Percentiles rank a stretch among this genome's conserved stretches.
These are phyloP conservation scores for Apiotrichum montevideense DNA, from an alignment of 1,284 basidiomycete genomes.

Conservation along the genomic window DNA sequence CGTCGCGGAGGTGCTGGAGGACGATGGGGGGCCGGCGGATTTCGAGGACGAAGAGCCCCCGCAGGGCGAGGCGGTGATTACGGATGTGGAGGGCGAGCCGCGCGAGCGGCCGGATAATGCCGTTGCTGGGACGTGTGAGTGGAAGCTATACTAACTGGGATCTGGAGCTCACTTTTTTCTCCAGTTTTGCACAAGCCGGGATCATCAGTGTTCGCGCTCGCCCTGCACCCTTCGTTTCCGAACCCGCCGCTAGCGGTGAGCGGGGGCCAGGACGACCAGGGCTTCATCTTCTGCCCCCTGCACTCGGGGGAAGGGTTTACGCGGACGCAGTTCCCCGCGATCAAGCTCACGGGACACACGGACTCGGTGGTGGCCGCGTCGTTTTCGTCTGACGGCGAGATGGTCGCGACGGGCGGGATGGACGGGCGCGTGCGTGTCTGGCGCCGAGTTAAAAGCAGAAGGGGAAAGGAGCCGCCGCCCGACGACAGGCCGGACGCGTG, in stretches of 20 bases:
- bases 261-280: constrained; percentile 92
- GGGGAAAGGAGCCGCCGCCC: constrained; percentile 2
- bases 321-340: constrained; percentile 68
- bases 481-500: constrained; percentile 45
- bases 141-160: no score
- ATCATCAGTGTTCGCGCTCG: constrained; percentile 73
- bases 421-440: constrained; percentile 91
- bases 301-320: constrained; percentile 17
- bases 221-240: constrained; percentile 66
- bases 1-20: constrained; percentile 47
- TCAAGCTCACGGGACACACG: constrained; percentile 79
- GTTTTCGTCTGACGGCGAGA: constrained; percentile 82
- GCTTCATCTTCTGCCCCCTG: constrained; percentile 67
- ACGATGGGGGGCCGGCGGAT: constrained; percentile 52
- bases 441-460: constrained; percentile 56
- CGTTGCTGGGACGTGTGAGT: constrained; percentile 23
- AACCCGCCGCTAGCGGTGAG: constrained; percentile 77
- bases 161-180: not conserved
- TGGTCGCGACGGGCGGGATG: constrained; percentile 96
- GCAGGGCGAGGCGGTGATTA: constrained; percentile 22
- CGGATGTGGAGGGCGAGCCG: constrained; percentile 20
- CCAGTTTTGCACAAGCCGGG: constrained; percentile 42
- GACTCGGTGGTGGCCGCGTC: constrained; percentile 78
- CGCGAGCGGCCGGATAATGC: constrained; percentile 22
- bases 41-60: constrained; percentile 47